Evolutionary conservation across 441 rosid species (phyloP), one percentile per base, ranked within the genome.

Genomic region (Heliophila coronopifolia): DNA sequence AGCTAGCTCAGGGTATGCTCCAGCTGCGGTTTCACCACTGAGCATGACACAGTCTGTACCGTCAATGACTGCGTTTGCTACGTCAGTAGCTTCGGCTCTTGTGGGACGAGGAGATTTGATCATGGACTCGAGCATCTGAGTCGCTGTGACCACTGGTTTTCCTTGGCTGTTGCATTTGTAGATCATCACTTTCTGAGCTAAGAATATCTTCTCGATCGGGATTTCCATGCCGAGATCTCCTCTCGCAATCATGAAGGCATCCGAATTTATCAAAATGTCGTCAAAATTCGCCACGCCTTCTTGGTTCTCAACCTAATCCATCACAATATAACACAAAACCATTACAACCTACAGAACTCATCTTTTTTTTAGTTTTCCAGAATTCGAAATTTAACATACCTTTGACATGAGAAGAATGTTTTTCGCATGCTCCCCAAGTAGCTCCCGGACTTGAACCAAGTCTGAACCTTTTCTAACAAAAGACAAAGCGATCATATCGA

Each of bases 181-280:
- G 59, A 89, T 86, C 95, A 89, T 89, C 97, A 89, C 68, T 76
- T 86, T 89, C 34, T 89, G 95, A 6, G 97, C 97, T 48, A 86
- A 67, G 77, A 86, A 89, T 38, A 89, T 86, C 84, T 89, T 89
- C 83, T 89, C 97, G 5, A 89, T 84, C 0, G 97, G 97, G 69
- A 89, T 89, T 72, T 89, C 97, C 95, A 86, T 83, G 50, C 97
- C 95, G 5, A 89, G 84, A 69, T 89, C 97, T 51, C 97, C 95
- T 74, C 95, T 86, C 27, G 95, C 97, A 79, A 89, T 95, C 95
- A 89, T 86, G 76, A 73, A 89, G 0, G 95, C 78, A 59, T 89
- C 93, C 4, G 97, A 85, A 71, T 85, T 95, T 19, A 88, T 87
- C 71, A 89, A 57, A 50, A 89, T 89, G 46, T 89, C 95, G 58